Evolutionary conservation across 2,329 filamentous ascomycete genomes (phyloP).

Genomic region (Botrytis fabae): DNA sequence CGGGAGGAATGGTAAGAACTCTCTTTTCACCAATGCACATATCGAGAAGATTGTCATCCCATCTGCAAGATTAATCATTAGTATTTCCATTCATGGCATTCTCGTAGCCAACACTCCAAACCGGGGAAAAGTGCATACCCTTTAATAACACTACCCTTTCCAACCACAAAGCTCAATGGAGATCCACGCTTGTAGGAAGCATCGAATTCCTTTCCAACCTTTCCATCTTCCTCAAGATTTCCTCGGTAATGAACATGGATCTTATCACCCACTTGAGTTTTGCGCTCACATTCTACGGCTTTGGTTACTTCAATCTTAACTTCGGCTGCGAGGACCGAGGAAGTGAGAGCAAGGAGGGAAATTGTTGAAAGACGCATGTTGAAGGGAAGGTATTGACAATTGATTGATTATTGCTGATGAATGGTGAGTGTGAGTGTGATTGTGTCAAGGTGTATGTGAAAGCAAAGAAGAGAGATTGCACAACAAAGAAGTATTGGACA

Average conservation of each 20-base stretch:
- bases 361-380: constrained; percentile 39
- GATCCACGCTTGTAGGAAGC: constrained; percentile 74
- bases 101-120: no score
- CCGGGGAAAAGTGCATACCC: constrained; percentile 56
- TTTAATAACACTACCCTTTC: constrained; percentile 81
- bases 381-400: constrained; percentile 2
- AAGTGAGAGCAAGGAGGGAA: constrained; percentile 37
- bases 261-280: constrained; percentile 72
- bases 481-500: constrained; percentile 11
- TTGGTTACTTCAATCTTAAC: constrained; percentile 78
- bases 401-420: constrained; percentile 20
- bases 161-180: constrained; percentile 79
- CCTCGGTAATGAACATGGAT: constrained; percentile 88
- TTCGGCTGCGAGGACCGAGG: constrained; percentile 39
- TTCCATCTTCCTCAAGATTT: constrained; percentile 59
- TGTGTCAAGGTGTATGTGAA: no score
- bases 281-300: constrained; percentile 75
- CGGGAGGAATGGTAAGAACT: constrained; percentile 85
- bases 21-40: constrained; percentile 97
- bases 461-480: not conserved
- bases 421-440: no score
- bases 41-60: constrained; percentile 85
- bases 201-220: constrained; percentile 78
- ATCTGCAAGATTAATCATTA: constrained; percentile 50
- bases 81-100: not conserved